Conservation (phyloP, 306 rosid genomes). For the Vigna unguiculata region DNA sequence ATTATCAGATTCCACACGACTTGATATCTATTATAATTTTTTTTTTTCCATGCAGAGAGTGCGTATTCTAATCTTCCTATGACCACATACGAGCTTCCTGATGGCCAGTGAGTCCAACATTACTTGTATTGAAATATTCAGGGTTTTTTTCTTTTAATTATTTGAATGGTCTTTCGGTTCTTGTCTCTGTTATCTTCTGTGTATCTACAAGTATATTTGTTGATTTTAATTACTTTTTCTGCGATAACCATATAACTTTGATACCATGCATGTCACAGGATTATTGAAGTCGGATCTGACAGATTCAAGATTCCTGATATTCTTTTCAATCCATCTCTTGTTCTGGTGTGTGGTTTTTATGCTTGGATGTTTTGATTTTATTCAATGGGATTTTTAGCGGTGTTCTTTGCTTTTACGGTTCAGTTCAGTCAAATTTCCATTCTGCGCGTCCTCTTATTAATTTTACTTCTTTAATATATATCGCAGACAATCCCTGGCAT, state of each 20-base stretch:
- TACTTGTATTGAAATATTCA: constrained; percentile 27
- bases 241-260: constrained; percentile 9
- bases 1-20: constrained; percentile 34
- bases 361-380: neutral
- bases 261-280: constrained; percentile 54
- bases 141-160: neutral
- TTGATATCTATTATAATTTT: constrained; percentile 1
- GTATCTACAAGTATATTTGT: constrained; percentile 1
- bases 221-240: constrained; percentile 14
- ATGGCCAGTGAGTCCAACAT: constrained; percentile 90
- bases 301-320: constrained; percentile 98
- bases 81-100: constrained; percentile 98
- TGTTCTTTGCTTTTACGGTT: constrained; percentile 6
- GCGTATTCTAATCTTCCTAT: constrained; percentile 95
- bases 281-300: constrained; percentile 95
- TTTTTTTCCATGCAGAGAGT: constrained; percentile 61
- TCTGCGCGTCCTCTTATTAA: neutral
- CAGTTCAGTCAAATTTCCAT: constrained; percentile 6
- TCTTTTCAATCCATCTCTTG: constrained; percentile 87
- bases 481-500: constrained; percentile 91
- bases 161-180: constrained; percentile 36
- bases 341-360: constrained; percentile 64
- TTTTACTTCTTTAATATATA: constrained; percentile 34
- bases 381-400: neutral
- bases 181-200: constrained; percentile 13